Evolutionary conservation across 164 flowering plant genomes (phyloP), one percentile per base, ranked within the genome.

Genomic region (Liquidambar formosana): DNA sequence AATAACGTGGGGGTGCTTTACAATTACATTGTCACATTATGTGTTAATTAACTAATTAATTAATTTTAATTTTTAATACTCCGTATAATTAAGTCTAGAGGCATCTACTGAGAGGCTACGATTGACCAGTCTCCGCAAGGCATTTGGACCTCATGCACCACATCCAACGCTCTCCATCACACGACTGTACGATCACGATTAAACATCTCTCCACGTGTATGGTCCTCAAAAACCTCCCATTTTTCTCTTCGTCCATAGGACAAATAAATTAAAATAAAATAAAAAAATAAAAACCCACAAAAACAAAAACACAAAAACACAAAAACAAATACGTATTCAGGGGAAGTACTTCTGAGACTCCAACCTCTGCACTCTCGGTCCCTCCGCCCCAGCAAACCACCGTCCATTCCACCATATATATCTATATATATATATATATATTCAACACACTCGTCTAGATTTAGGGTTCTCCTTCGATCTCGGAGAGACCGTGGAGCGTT

Each of bases 301-400:
- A 23, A 41, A 10, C 46, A n/a, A n/a, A 43, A 49, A 27, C 5
- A 59, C 11, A 38, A 5, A 58, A 51, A 59, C 44, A 27, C 11
- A 5, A 15, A 28, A 43, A 16, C 21, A 22, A 13, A 52, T 38
- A 12, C 10, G 33, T 18, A 33, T 26, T n/a, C 8, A 16, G 27
- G 27, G 14, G 28, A 33, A 60, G 28, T 23, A 38, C 16, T 15
- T 25, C 63, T 60, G 63, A 60, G 45, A 65, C 74, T 70, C 62
- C 74, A 75, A 70, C 70, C 12, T 60, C 57, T 23, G 1, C 10
- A 57, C 10, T 46, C 74, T 70, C 70, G 73, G 27, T 64, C 27
- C 70, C 66, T 75, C 77, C 77, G 77, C 65, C 73, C 38, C 8
- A 16, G 44, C 73, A 1, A 21, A 10, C 8, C 8, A 60, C 21